Conservation (phyloP, 2,329 filamentous ascomycete genomes). For the Neonectria faginata region DNA sequence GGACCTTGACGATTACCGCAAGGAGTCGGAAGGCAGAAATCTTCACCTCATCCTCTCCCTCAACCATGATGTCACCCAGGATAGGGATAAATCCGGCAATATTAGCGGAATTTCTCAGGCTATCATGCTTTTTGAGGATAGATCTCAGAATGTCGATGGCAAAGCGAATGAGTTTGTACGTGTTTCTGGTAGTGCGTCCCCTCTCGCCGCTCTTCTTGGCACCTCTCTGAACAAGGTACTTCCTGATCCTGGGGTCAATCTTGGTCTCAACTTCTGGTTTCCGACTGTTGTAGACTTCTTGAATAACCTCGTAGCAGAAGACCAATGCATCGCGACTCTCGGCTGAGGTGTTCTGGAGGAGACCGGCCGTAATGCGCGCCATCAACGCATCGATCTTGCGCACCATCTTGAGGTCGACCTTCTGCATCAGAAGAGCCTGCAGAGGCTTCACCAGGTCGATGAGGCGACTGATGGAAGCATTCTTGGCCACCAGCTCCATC, state of each 20-base stretch:
- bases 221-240: constrained; percentile 84
- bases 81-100: constrained; percentile 88
- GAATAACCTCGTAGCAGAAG: constrained; percentile 95
- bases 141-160: constrained; percentile 87
- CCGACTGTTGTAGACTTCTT: constrained; percentile 80
- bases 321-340: constrained; percentile 86
- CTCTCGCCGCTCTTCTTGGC: constrained; percentile 80
- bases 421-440: constrained; percentile 82
- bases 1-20: constrained; percentile 85
- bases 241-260: constrained; percentile 71
- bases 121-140: constrained; percentile 86
- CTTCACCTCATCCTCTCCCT: constrained; percentile 91
- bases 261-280: constrained; percentile 64
- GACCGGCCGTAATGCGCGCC: constrained; percentile 82
- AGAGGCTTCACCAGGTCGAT: constrained; percentile 82
- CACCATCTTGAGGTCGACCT: constrained; percentile 83
- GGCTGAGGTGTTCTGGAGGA: constrained; percentile 83
- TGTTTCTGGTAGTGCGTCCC: constrained; percentile 80
- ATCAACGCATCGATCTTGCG: constrained; percentile 93
- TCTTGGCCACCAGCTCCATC: constrained; percentile 91
- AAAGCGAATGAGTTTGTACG: constrained; percentile 89
- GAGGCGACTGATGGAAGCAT: constrained; percentile 79
- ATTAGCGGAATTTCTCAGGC: constrained; percentile 82
- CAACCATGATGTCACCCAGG: constrained; percentile 86
- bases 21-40: constrained; percentile 88